Percentiles rank a stretch among this genome's conserved stretches.
Conservation (phyloP, 352 stramenopile genomes). For the Salisapilia sapeloensis region DNA sequence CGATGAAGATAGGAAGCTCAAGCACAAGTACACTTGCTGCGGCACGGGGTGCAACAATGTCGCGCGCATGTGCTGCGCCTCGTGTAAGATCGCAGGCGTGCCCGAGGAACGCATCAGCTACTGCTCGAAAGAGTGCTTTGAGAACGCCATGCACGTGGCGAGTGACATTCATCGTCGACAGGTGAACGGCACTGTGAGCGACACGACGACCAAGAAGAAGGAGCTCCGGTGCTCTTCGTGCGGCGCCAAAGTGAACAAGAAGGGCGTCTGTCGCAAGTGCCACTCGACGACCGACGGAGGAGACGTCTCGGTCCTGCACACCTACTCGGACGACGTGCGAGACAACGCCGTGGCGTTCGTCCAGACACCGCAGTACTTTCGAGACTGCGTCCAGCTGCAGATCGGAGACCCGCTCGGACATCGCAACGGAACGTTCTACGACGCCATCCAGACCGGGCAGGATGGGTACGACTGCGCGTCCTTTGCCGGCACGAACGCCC, state of each 20-base stretch:
- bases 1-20: conserved; percentile 54
- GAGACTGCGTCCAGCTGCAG: conserved; percentile 67
- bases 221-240: conserved; percentile 62
- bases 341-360: conserved; percentile 71
- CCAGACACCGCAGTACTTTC: conserved; percentile 74
- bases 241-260: conserved; percentile 50
- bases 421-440: conserved; percentile 71
- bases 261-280: conserved; percentile 61
- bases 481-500: conserved; percentile 64
- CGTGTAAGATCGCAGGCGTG: conserved; percentile 70
- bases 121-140: conserved; percentile 80
- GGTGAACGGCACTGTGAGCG: conserved; percentile 62
- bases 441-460: conserved; percentile 69
- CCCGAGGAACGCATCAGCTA: conserved; percentile 73
- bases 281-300: conserved; percentile 26
- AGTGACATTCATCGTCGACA: conserved; percentile 65
- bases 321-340: conserved; percentile 65
- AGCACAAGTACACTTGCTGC: conserved; percentile 71
- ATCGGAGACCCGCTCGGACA: conserved; percentile 68
- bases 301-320: conserved; percentile 43
- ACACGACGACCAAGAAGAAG: conserved; percentile 52
- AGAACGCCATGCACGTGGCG: conserved; percentile 65
- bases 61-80: conserved; percentile 71
- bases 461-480: conserved; percentile 71
- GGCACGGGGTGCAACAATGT: conserved; percentile 59